phyloP scores from a whole-genome alignment of 768 basidiomycete genomes.

The Stropharia rugosoannulata region DNA sequence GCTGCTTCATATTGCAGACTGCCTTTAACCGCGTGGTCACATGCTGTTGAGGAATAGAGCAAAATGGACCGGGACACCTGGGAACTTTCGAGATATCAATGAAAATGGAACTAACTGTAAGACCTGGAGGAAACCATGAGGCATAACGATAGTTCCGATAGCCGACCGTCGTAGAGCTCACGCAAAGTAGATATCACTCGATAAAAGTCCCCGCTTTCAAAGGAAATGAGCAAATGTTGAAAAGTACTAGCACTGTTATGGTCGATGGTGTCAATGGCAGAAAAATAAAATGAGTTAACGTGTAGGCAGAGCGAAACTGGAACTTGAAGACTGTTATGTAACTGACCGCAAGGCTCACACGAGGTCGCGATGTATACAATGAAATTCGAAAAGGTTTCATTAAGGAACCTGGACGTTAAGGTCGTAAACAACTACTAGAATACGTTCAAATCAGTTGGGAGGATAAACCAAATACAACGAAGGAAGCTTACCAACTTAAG shows the following conservation, averaged over 20 bases:
- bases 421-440: background rate
- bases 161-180: background rate
- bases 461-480: background rate
- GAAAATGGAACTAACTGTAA: background rate
- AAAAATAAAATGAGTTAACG: no score
- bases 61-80: background rate
- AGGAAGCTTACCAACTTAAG: background rate
- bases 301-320: background rate
- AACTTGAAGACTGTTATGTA: slow-evolving; percentile 9
- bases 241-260: no score
- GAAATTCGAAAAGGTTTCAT: slow-evolving; percentile 1
- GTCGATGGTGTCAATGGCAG: no score
- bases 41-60: slow-evolving; percentile 6
- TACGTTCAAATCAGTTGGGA: slow-evolving; percentile 1
- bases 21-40: slow-evolving; percentile 14
- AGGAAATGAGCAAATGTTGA: background rate
- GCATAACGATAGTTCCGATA: slow-evolving; percentile 17
- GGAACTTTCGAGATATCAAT: background rate
- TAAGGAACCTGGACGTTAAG: background rate
- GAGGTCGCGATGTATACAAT: slow-evolving; percentile 9
- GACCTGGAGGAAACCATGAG: slow-evolving; percentile 18
- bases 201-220: background rate
- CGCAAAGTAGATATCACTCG: background rate
- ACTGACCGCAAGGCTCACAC: slow-evolving; percentile 11
- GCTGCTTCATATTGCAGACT: slow-evolving; percentile 18